Evolutionary conservation across 306 rosid species (phyloP), one percentile per base, ranked within the genome.

Genomic region (Arachis stenosperma): DNA sequence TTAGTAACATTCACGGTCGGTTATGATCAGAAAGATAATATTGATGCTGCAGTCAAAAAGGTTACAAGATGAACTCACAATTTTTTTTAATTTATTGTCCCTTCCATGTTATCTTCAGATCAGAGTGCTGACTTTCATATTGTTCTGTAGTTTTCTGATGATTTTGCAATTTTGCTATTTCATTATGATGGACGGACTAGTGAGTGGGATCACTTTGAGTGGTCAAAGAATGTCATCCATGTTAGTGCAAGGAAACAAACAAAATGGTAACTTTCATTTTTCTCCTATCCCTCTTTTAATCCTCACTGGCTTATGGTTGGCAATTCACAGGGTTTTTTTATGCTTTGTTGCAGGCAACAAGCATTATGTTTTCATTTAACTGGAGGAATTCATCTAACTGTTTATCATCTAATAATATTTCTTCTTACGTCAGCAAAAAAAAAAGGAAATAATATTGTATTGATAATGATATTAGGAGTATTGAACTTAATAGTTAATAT

Each of bases 1-100:
- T 84, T 95, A 83, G 83, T 91, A 68, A 88, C 99, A 50, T 95
- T 95, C 88, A 91, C 99, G 9, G 99, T 91, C 79, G 99, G 99
- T 67, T 73, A 84, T 77, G 84, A 84, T 65, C 99, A 95, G 87
- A 91, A 84, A 79, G 65, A 87, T 54, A 95, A 90, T 77, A 91
- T 95, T 68, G 75, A 95, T 53, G 90, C 93, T 62, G 81, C 87
- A 5, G 82, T 91, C 13, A 77, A 83, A 84, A 95, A 95, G 99
- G 99, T 95, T 27, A 61, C n/a, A 57, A 47, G 66, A 65, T 62
- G 43, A 58, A 50, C 76, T 67, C 44, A 40, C 54, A 52, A 29
- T 55, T 22, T 41, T 6, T 50, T 13, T 61, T 37, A 65, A 12
- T 74, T 74, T 78, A 75, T 11, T 71, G 54, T 67, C 51, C 58